phyloP scores from a whole-genome alignment of 345 rosid species.

The Eucalyptus brandiana region DNA sequence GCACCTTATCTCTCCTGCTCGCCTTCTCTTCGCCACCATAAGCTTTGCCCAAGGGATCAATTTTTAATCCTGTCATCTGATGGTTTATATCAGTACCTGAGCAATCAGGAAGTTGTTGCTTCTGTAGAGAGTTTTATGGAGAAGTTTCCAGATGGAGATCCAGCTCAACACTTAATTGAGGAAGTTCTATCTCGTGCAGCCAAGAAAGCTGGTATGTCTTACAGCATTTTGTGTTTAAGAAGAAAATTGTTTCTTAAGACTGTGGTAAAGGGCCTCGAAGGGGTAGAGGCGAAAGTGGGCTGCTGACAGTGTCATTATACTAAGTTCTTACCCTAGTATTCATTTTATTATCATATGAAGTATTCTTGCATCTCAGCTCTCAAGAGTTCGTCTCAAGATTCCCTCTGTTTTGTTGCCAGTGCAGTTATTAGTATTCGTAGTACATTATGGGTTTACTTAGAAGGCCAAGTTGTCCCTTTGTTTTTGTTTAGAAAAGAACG shows the following conservation, averaged over 20 bases:
- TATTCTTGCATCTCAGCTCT: not conserved
- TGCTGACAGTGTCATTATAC: not conserved
- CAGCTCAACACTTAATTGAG: constrained; percentile 89
- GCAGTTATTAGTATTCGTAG: not conserved
- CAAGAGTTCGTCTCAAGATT: not conserved
- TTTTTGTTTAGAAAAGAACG: not conserved
- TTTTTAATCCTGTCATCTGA: constrained; percentile 90
- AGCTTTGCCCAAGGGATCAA: constrained; percentile 71
- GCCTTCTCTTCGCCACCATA: constrained; percentile 85
- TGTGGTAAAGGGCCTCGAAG: not conserved
- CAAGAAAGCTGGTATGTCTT: constrained; percentile 84
- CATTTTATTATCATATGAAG: not conserved
- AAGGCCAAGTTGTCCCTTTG: not conserved
- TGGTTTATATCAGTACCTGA: constrained; percentile 90
- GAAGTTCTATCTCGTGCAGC: constrained; percentile 93
- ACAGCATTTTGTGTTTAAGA: not conserved
- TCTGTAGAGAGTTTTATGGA: constrained; percentile 72
- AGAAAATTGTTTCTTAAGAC: not conserved
- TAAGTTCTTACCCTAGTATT: not conserved
- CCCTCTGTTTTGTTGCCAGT: not conserved
- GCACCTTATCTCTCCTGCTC: constrained; percentile 76
- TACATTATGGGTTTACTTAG: not conserved
- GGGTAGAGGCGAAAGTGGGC: not conserved
- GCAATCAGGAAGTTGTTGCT: constrained; percentile 87
- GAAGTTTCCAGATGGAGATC: constrained; percentile 96